phyloP scores from a whole-genome alignment of 768 basidiomycete genomes.

The Tylopilus plumbeoviolaceoides region DNA sequence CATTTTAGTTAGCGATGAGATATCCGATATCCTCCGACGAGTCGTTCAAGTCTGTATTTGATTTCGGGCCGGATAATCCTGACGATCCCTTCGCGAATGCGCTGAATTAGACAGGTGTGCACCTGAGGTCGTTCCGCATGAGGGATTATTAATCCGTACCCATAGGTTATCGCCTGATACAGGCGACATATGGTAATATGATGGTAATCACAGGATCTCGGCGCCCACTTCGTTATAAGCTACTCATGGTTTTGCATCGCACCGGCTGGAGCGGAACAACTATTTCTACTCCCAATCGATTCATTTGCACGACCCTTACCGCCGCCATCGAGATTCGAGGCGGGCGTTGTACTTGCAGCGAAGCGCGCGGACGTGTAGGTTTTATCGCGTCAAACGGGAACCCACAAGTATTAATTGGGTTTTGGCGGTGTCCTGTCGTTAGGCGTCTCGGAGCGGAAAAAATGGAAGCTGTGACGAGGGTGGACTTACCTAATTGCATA shows the following conservation, averaged over 20 bases:
- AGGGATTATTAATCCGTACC: slow-evolving; percentile 23
- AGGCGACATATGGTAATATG: slow-evolving; percentile 8
- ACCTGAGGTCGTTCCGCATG: slow-evolving; percentile 18
- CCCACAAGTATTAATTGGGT: slow-evolving; percentile 9
- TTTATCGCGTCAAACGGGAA: slow-evolving; percentile 6
- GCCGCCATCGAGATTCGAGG: slow-evolving; percentile 20
- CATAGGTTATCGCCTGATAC: slow-evolving; percentile 16
- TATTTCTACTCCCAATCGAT: slow-evolving; percentile 19
- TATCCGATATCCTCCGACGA: slow-evolving; percentile 27
- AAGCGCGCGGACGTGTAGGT: slow-evolving; percentile 14
- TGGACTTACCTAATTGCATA: slow-evolving; percentile 21
- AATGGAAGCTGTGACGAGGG: background rate
- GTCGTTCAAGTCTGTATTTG: background rate
- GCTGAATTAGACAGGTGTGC: slow-evolving; percentile 16
- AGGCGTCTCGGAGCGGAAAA: slow-evolving; percentile 21
- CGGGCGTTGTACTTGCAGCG: slow-evolving; percentile 17
- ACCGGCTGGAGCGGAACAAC: slow-evolving; percentile 24
- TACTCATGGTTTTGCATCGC: slow-evolving; percentile 6
- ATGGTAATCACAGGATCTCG: slow-evolving; percentile 16
- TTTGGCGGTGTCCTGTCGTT: slow-evolving; percentile 11
- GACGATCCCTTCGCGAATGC: slow-evolving; percentile 32
- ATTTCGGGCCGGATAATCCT: slow-evolving; percentile 27
- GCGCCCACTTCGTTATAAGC: slow-evolving; percentile 1
- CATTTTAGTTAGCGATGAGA: slow-evolving; percentile 9
- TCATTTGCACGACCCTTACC: slow-evolving; percentile 13